A percentile compares a stretch with the other conserved stretches of the same genome.
Conservation (phyloP, 495 filamentous ascomycete genomes). For the Xylaria cubensis region DNA sequence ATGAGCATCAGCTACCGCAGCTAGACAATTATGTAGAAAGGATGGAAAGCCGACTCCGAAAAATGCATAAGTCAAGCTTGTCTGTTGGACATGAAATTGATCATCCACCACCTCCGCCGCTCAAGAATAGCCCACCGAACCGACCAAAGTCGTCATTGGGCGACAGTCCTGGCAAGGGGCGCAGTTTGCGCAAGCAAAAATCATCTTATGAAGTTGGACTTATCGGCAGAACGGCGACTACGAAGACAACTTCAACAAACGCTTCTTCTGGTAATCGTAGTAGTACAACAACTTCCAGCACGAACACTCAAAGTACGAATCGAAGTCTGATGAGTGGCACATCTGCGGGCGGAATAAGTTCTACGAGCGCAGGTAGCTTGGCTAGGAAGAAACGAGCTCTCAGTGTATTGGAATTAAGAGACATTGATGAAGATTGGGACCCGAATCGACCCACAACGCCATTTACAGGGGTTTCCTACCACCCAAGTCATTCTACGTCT, state of each 20-base stretch:
- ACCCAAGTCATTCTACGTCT: constrained; percentile 77
- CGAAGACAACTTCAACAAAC: constrained; percentile 71
- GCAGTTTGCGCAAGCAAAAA: constrained; percentile 61
- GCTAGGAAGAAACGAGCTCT: constrained; percentile 70
- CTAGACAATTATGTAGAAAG: constrained; percentile 84
- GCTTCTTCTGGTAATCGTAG: constrained; percentile 74
- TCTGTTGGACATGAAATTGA: constrained; percentile 49
- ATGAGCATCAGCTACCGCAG: constrained; percentile 67
- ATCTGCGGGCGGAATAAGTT: constrained; percentile 89
- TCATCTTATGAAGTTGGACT: constrained; percentile 84
- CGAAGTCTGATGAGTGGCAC: constrained; percentile 90
- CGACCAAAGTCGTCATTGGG: constrained; percentile 60
- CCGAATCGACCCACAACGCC: constrained; percentile 70
- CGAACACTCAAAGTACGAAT: constrained; percentile 76
- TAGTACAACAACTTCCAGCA: constrained; percentile 73
- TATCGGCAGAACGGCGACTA: constrained; percentile 76
- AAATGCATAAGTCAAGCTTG: constrained; percentile 64
- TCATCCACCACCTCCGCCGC: constrained; percentile 67
- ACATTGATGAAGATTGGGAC: constrained; percentile 53
- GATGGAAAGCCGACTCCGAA: constrained; percentile 82
- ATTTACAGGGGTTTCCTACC: constrained; percentile 78
- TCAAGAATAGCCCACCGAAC: constrained; percentile 57
- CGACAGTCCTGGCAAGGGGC: constrained; percentile 40
- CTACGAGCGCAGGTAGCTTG: constrained; percentile 92
- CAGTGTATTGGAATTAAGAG: constrained; percentile 60